A percentile compares a stretch with the other conserved stretches of the same genome.
Evolutionary conservation across 2,329 filamentous ascomycete species (phyloP).

Genomic region (Aspergillus vadensis): DNA sequence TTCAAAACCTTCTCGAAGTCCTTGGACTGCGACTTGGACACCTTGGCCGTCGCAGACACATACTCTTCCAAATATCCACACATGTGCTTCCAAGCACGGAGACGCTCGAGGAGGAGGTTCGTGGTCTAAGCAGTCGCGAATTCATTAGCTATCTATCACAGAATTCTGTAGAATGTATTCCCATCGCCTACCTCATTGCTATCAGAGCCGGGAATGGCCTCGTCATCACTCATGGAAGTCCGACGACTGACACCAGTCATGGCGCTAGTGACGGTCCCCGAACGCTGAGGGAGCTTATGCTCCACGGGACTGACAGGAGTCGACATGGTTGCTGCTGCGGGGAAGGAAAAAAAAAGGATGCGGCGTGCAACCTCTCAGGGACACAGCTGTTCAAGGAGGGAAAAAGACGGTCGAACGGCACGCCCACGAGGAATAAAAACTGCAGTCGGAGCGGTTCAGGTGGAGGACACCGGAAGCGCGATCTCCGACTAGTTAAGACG

Average conservation of each 20-base stretch:
- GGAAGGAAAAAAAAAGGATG: not conserved
- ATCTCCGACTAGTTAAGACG: constrained; percentile 8
- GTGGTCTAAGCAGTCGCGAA: constrained; percentile 58
- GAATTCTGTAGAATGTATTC: not conserved
- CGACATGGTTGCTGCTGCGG: constrained; percentile 26
- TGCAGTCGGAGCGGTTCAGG: not conserved
- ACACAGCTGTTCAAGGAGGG: not conserved
- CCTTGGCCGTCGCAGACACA: constrained; percentile 79
- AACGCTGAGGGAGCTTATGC: constrained; percentile 36
- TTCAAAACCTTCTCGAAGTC: constrained; percentile 96
- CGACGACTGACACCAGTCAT: constrained; percentile 33
- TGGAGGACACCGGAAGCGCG: constrained; percentile 15
- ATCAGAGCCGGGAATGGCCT: constrained; percentile 44
- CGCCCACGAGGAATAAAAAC: constrained; percentile 8
- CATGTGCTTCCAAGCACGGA: constrained; percentile 95
- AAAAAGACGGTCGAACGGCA: not conserved
- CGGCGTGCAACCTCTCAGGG: not conserved
- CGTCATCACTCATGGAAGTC: constrained; percentile 42
- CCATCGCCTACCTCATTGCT: constrained; percentile 42
- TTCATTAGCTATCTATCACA: not conserved
- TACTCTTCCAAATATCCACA: constrained; percentile 91
- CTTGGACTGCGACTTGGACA: constrained; percentile 81
- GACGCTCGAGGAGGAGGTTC: constrained; percentile 79
- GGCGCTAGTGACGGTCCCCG: constrained; percentile 35
- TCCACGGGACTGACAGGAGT: constrained; percentile 32